Base-by-base conservation (phyloP, 345 rosid genomes). In the Pistacia atlantica region DNA sequence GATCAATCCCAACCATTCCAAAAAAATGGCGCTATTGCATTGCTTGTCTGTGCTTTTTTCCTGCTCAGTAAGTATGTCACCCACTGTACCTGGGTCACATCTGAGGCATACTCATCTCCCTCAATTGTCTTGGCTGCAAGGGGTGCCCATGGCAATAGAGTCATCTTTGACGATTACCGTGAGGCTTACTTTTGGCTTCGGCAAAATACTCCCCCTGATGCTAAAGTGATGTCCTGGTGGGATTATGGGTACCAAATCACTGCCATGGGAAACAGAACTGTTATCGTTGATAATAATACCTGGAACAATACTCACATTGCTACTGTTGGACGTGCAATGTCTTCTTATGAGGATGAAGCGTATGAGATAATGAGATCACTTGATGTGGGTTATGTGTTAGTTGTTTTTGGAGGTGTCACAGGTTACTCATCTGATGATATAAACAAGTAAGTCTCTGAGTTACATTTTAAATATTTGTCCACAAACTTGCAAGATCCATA, bases 151-250 rank as follows among this genome's bases (percentile, higher is more conserved):
- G 99, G 99, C 42, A 87, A 89, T 80, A 89, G 97, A 84, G 92
- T 96, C 59, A 92, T 92, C 80, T 96, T 93, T 84, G 97, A 94
- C 85, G 99, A 96, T 83, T 96, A 96, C 77, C 99, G 97, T n/a
- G 99, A 96, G 81, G 97, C 99, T 28, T 96, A 96, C 85, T 96
- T 87, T 83, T 96, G 99, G 99, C 97, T 94, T 79, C 92, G 94
- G 49, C 98, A 94, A 80, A 96, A 96, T 80, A 96, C 99, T 73
- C 97, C 99, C 58, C 86, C 84, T 18, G 97, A 96, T 87, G 99
- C 99, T 58, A 96, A 96, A 86, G 87, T 96, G 83, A 96, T 96
- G 99, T 96, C 99, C 28, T 94, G 99, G 99, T 96, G 99, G 99
- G 99, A 96, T 88, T 96, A 96, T 77, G 99, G 99, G 75, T 93